Conservation (phyloP, 1,139 yeast species). For the Saccharomycopsis hybrid region DNA sequence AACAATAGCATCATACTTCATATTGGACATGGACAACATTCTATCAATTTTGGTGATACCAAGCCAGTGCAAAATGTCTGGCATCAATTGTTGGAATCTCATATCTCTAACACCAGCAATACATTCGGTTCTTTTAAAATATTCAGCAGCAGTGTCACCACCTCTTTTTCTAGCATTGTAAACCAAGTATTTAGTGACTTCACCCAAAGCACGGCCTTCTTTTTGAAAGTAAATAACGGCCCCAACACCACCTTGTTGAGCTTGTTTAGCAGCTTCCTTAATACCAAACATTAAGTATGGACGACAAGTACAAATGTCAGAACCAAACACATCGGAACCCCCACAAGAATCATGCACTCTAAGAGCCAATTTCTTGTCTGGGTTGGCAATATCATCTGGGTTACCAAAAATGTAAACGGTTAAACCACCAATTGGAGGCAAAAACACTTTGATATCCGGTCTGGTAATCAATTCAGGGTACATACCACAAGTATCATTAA, state of each 20-base stretch:
- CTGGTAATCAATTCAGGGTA: slow-evolving; percentile 59
- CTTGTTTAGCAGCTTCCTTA: slow-evolving; percentile 57
- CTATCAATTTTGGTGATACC: slow-evolving; percentile 55
- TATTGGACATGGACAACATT: slow-evolving; percentile 59
- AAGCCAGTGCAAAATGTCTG: slow-evolving; percentile 57
- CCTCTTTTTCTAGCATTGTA: slow-evolving; percentile 61
- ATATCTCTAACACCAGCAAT: slow-evolving; percentile 62
- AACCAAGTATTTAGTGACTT: slow-evolving; percentile 57
- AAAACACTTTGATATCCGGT: slow-evolving; percentile 52
- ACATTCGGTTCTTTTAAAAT: slow-evolving; percentile 58
- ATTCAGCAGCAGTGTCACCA: slow-evolving; percentile 58
- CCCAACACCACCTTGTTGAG: slow-evolving; percentile 56
- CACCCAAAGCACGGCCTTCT: slow-evolving; percentile 61
- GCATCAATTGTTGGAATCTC: slow-evolving; percentile 62
- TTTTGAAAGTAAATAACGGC: slow-evolving; percentile 55
- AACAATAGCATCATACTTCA: slow-evolving; percentile 62
- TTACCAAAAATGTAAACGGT: slow-evolving; percentile 59
- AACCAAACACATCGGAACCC: slow-evolving; percentile 60
- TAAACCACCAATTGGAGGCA: slow-evolving; percentile 60
- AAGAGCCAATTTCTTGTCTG: slow-evolving; percentile 42
- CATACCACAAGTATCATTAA: slow-evolving; percentile 60
- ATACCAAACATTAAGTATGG: slow-evolving; percentile 58
- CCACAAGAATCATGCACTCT: slow-evolving; percentile 62
- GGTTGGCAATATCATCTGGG: slow-evolving; percentile 44
- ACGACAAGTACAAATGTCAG: slow-evolving; percentile 60